Evolutionary conservation across 192 early-diverging fungal genomes (phyloP).

Genomic region (Coemansia reversa): DNA sequence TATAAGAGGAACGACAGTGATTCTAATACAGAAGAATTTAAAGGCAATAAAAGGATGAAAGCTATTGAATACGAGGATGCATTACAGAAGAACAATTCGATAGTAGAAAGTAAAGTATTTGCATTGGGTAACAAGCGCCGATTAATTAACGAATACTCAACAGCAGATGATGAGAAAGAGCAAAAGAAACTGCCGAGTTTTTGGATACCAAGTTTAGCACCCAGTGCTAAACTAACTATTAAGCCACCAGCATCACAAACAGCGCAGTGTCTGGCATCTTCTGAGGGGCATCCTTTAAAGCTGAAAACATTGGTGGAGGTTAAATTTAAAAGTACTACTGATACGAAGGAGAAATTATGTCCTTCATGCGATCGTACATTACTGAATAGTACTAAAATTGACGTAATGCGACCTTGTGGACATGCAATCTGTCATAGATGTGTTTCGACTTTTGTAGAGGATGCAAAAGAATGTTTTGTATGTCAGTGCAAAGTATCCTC

Average conservation of each 20-base stretch:
- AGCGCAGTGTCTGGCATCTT: constrained; percentile 31
- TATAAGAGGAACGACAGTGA: background rate
- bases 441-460: constrained; percentile 39
- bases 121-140: background rate
- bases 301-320: constrained; percentile 36
- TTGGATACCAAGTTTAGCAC: constrained; percentile 44
- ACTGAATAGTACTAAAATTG: constrained; percentile 38
- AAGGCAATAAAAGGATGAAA: background rate
- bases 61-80: background rate
- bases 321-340: constrained; percentile 12
- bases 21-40: background rate
- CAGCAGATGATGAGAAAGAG: background rate
- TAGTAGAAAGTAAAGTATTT: background rate
- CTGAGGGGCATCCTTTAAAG: constrained; percentile 15
- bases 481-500: constrained; percentile 22
- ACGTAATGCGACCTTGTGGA: constrained; percentile 35
- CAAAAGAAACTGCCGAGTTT: constrained; percentile 22
- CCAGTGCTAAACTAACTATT: constrained; percentile 10
- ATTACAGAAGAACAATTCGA: background rate
- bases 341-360: constrained; percentile 35
- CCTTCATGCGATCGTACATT: constrained; percentile 45
- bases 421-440: constrained; percentile 49
- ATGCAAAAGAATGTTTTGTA: constrained; percentile 33
- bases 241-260: constrained; percentile 12
- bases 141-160: background rate